Evolutionary conservation across 1,284 basidiomycete species (phyloP).

Genomic region (Hemileia vastatrix): DNA sequence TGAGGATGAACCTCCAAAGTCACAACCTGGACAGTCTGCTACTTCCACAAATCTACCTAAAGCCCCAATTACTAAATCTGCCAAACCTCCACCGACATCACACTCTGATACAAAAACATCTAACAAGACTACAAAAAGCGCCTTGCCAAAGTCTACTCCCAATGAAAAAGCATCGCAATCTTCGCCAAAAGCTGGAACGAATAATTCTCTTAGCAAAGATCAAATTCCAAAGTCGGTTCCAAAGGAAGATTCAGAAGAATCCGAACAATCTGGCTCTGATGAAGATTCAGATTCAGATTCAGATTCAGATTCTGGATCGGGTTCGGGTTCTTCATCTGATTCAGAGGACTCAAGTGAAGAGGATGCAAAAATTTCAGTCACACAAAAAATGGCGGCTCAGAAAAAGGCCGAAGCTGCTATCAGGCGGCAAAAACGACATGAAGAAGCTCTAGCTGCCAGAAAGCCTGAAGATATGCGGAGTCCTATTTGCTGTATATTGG

Average conservation of each 20-base stretch:
- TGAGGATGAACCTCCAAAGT: constrained; percentile 29
- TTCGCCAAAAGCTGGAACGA: constrained; percentile 44
- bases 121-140: constrained; percentile 18
- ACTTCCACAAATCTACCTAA: neutral
- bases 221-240: constrained; percentile 29
- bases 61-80: neutral
- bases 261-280: constrained; percentile 47
- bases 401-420: constrained; percentile 74
- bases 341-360: constrained; percentile 49
- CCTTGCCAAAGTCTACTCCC: constrained; percentile 22
- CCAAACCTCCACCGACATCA: neutral
- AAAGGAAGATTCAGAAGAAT: constrained; percentile 37
- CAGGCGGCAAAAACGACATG: constrained; percentile 68
- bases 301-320: constrained; percentile 49
- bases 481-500: constrained; percentile 98
- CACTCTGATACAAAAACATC: constrained; percentile 12
- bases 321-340: constrained; percentile 48
- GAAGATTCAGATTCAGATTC: constrained; percentile 42
- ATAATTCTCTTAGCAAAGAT: too few species aligned
- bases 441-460: constrained; percentile 75
- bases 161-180: constrained; percentile 36
- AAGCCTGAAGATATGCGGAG: constrained; percentile 84
- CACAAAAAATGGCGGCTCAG: constrained; percentile 57
- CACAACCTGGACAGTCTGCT: neutral
- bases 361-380: constrained; percentile 44